A percentile compares a stretch with the other conserved stretches of the same genome.
phyloP scores from a whole-genome alignment of 129 eudicot species.

The Kitagawia praeruptora region DNA sequence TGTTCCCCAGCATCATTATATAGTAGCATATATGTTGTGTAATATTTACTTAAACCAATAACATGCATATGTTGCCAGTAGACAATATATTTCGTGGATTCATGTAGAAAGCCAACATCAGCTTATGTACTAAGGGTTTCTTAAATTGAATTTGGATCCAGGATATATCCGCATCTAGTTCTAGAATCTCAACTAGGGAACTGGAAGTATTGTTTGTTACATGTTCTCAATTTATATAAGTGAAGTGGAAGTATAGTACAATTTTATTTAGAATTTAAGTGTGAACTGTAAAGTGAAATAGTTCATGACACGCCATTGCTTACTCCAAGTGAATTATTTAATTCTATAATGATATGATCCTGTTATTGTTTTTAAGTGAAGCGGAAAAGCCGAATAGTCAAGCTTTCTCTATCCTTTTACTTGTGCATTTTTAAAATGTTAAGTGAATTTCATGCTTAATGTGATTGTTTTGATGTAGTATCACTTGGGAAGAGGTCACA shows the following conservation, averaged over 20 bases:
- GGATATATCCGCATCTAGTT: not conserved
- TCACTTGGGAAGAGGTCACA: conserved; percentile 98
- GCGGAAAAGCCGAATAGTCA: not conserved
- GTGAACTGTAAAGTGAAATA: not conserved
- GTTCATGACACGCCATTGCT: not conserved
- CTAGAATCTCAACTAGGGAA: not conserved
- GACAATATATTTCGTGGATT: not conserved
- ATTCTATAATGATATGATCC: not conserved
- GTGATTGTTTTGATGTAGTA: conserved; percentile 28
- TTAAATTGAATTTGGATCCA: not conserved
- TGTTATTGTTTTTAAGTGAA: not conserved
- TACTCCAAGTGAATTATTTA: not conserved
- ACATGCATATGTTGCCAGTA: not conserved
- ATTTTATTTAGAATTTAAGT: not conserved
- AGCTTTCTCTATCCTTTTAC: not conserved
- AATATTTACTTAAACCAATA: not conserved
- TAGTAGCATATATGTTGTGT: not conserved
- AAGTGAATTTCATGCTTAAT: not conserved
- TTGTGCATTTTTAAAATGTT: not conserved
- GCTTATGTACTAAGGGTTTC: not conserved
- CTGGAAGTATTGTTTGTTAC: not conserved
- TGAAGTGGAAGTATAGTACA: not conserved
- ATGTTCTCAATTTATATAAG: too few relatives aligned
- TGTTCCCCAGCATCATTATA: not conserved
- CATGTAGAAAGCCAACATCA: not conserved